A percentile compares a stretch with the other conserved stretches of the same genome.
These are phyloP conservation scores for Coelastrella sp. DNA, from an alignment of 139 green algal species.

Conservation along the genomic window DNA sequence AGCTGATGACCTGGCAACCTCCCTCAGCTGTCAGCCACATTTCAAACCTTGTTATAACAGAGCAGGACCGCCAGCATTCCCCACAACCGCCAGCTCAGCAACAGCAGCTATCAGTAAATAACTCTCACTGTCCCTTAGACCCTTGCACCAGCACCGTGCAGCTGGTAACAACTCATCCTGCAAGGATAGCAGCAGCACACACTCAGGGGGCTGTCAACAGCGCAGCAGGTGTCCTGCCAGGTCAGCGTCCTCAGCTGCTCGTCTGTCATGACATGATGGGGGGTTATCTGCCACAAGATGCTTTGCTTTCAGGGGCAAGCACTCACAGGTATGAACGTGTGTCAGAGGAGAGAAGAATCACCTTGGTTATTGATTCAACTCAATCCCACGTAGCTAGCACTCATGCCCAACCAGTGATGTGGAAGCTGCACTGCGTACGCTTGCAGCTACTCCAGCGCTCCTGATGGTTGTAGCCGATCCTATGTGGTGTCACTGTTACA, in stretches of 20 bases:
- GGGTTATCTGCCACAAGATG: conserved; percentile 68
- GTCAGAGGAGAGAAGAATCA: no score
- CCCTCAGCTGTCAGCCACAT: not conserved
- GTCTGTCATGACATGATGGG: conserved; percentile 91
- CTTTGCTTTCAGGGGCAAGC: not conserved
- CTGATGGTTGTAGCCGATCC: not conserved
- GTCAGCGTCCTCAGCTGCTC: conserved; percentile 68
- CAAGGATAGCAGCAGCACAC: not conserved
- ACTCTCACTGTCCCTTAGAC: not conserved
- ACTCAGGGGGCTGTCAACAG: no score
- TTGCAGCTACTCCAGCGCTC: not conserved
- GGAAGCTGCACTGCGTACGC: no score
- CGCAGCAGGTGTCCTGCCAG: no score
- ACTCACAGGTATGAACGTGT: not conserved
- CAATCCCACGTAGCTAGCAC: not conserved
- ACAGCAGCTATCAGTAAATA: not conserved
- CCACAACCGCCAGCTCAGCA: no score
- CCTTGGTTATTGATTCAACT: no score
- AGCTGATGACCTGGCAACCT: conserved; percentile 28
- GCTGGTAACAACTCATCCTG: not conserved
- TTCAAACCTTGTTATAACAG: no score
- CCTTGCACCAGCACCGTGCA: not conserved
- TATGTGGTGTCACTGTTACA: not conserved
- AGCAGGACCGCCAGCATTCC: not conserved
- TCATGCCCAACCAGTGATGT: no score